These are phyloP conservation scores for Naganishia antarctica DNA, from an alignment of 768 basidiomycete genomes.

Conservation along the genomic window DNA sequence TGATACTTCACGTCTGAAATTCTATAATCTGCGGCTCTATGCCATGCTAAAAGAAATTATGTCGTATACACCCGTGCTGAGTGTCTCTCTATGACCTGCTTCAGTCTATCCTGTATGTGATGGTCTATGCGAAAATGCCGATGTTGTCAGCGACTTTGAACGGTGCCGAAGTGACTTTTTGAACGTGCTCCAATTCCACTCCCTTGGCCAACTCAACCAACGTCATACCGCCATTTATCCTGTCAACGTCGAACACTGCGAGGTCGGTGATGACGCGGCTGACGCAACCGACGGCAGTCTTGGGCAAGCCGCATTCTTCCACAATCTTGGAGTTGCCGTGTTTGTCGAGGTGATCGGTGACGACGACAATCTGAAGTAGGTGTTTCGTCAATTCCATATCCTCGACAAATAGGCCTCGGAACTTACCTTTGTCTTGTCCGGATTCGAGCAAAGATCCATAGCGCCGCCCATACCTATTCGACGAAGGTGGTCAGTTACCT, in stretches of 20 bases:
- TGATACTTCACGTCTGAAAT: too few relatives aligned
- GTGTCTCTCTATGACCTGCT: too few relatives aligned
- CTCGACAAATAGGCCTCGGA: not conserved
- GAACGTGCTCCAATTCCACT: constrained; percentile 74
- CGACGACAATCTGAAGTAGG: constrained; percentile 60
- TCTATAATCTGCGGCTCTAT: too few relatives aligned
- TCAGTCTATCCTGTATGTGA: too few relatives aligned
- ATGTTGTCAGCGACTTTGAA: constrained; percentile 54
- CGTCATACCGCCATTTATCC: constrained; percentile 61
- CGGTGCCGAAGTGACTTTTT: constrained; percentile 76
- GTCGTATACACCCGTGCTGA: too few relatives aligned
- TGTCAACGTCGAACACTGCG: constrained; percentile 77
- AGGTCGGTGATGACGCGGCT: constrained; percentile 91
- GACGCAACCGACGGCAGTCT: constrained; percentile 81
- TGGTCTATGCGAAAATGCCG: constrained; percentile 28
- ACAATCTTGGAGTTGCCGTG: constrained; percentile 86
- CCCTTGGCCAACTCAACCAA: constrained; percentile 81
- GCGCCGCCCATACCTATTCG: constrained; percentile 89
- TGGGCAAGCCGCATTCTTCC: constrained; percentile 70
- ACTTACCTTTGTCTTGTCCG: constrained; percentile 72
- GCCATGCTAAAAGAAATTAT: too few relatives aligned
- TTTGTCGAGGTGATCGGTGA: constrained; percentile 86
- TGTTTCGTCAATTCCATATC: not conserved
- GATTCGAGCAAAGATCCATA: constrained; percentile 94
- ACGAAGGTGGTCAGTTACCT: not conserved